Base-by-base conservation (phyloP, 2,329 filamentous ascomycete genomes). In the Bipolaris victoriae region DNA sequence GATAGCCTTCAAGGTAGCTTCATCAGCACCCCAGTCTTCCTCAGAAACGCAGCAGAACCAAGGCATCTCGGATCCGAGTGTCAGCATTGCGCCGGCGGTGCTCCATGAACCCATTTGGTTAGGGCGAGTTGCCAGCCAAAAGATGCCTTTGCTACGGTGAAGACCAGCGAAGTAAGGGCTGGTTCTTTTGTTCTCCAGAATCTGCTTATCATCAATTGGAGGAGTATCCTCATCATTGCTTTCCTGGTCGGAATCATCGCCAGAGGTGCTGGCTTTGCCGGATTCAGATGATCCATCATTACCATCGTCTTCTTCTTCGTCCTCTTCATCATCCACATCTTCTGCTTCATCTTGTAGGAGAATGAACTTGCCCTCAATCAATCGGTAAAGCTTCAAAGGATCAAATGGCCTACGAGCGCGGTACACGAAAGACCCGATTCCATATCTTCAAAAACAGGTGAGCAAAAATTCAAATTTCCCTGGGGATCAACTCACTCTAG, bases 361-460 rank as follows among this genome's bases (percentile, higher is more conserved):
- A 36, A 80, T 77, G 64, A 79, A 80, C 35, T 79, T 79, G 50
- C 78, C 78, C 49, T 79, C 70, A 1, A 80, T 66, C 9, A 78
- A 69, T 6, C 68, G 68, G 58, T 78, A 80, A 0, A 80, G 66
- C 15, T 77, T 75, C 33, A 75, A 62, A 5, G 78, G 78, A 41
- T 79, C 73, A 50, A 80, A 80, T 0, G 78, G 77, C 4, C 75
- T 69, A 5, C 84, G 79, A 0, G 85, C 83, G 1, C 81, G 79
- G 70, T 91, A 91, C 11, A 91, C 86, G 63, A 90, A 90, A 68
- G 86, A 91, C 35, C 85, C 83, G 10, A 91, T 88, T 7, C 87
- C 87, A 67, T 90, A 90, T 61, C 79, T 82, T 41, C 4, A 44
- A 26, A 41, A 18, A 7, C 5, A 5, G 9, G 20, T 57, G 9